A percentile compares a stretch with the other conserved stretches of the same genome.
These are phyloP conservation scores for Metrosideros polymorpha DNA, from an alignment of 441 rosid species.

Conservation along the genomic window DNA sequence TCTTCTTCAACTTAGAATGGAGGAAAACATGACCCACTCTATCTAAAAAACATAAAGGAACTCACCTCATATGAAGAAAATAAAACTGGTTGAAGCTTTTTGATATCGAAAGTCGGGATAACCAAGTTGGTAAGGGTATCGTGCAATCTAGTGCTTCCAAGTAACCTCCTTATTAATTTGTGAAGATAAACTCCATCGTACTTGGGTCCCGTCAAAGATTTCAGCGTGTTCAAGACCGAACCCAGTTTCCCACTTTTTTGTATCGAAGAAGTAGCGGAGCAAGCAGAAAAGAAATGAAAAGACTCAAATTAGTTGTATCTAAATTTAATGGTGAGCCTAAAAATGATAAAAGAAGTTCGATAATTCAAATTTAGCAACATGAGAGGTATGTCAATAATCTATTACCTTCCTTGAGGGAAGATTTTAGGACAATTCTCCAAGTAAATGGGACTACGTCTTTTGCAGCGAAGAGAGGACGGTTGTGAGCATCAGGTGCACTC, in stretches of 20 bases:
- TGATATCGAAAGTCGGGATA: not conserved
- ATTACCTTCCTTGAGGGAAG: slow-evolving; percentile 9
- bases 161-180: not conserved
- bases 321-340: not conserved
- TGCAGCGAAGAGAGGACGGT: slow-evolving; percentile 10
- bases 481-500: slow-evolving; percentile 6
- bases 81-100: not conserved
- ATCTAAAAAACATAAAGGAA: not conserved
- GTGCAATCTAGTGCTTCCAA: not conserved
- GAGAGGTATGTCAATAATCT: not conserved
- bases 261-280: not conserved
- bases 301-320: not conserved
- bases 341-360: not conserved
- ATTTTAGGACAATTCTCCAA: slow-evolving; percentile 8
- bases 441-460: slow-evolving; percentile 14
- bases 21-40: not conserved
- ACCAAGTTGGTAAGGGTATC: not conserved
- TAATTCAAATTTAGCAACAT: not conserved
- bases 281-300: not conserved
- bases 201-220: not conserved
- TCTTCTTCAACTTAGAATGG: not conserved
- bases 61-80: not conserved
- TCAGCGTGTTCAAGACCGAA: not conserved
- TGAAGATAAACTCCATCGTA: not conserved
- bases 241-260: not conserved